These are phyloP conservation scores for Lachnellula arida DNA, from an alignment of 2,329 filamentous ascomycete genomes.

Conservation along the genomic window DNA sequence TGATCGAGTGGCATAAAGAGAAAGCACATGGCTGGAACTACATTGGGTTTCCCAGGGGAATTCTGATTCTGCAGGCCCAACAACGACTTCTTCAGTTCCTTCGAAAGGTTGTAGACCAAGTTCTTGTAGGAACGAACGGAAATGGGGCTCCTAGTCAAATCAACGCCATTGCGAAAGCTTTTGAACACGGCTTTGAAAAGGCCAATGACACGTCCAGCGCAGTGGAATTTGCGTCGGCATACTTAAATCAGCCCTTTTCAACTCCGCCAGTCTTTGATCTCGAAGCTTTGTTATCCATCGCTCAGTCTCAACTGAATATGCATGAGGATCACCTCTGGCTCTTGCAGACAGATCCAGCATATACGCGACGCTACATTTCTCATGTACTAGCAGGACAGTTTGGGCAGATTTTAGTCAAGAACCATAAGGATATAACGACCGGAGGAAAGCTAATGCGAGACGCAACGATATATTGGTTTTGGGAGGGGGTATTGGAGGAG, in stretches of 20 bases:
- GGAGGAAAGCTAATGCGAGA: background rate
- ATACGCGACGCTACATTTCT: background rate
- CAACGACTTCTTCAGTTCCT: background rate
- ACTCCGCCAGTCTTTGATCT: conserved; percentile 7
- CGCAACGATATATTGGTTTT: background rate
- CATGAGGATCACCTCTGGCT: conserved; percentile 13
- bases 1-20: conserved; percentile 1
- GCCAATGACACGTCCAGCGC: background rate
- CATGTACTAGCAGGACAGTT: background rate
- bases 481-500: conserved; percentile 7
- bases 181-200: background rate
- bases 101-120: background rate
- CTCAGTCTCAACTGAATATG: background rate
- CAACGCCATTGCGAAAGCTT: background rate
- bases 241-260: conserved; percentile 15
- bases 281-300: background rate
- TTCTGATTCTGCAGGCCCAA: conserved; percentile 3
- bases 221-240: conserved; percentile 7
- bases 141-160: background rate
- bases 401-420: background rate
- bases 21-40: background rate
- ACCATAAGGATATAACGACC: background rate
- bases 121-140: background rate
- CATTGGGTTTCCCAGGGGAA: conserved; percentile 3
- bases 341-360: conserved; percentile 11